phyloP scores from a whole-genome alignment of 108 stramenopile species.

The Skeletonema tropicum region DNA sequence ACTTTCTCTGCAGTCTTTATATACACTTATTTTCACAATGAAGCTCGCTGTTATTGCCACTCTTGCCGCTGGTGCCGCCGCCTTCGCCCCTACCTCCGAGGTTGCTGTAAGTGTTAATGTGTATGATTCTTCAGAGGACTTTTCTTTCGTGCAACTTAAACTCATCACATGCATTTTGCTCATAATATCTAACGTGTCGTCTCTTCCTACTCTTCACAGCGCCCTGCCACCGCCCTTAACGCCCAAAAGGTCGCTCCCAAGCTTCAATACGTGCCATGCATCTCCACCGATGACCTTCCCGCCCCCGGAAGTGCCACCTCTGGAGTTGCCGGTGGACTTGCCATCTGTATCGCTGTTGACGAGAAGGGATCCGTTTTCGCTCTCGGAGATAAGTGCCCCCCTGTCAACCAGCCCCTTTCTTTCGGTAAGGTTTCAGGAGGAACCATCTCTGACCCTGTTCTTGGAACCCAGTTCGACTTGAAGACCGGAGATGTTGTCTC shows the following conservation, averaged over 20 bases:
- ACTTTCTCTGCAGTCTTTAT: conserved; percentile 11
- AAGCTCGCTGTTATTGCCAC: conserved; percentile 50
- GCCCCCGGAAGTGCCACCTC: conserved; percentile 88
- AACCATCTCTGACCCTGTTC: conserved; percentile 91
- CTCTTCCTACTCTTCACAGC: conserved; percentile 16
- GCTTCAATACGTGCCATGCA: conserved; percentile 87
- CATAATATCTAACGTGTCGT: not conserved
- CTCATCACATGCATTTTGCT: not conserved
- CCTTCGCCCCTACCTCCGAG: conserved; percentile 49
- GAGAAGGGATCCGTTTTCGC: conserved; percentile 91
- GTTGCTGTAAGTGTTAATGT: conserved; percentile 24
- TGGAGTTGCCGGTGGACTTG: conserved; percentile 92
- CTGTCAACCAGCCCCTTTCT: conserved; percentile 94
- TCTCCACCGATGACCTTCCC: conserved; percentile 84
- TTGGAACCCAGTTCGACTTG: conserved; percentile 93
- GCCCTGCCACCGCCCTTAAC: conserved; percentile 66
- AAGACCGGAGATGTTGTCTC: conserved; percentile 92
- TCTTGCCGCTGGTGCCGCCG: conserved; percentile 45
- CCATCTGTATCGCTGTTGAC: conserved; percentile 97
- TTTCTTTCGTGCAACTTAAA: no score
- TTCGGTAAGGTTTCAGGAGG: conserved; percentile 90
- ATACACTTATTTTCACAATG: conserved; percentile 31
- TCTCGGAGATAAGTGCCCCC: conserved; percentile 97
- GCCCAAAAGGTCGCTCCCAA: conserved; percentile 52
- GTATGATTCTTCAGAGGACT: not conserved